A percentile compares a stretch with the other conserved stretches of the same genome.
These are phyloP conservation scores for Saccharomycopsis fibuligera DNA, from an alignment of 805 yeast genomes.

Conservation along the genomic window DNA sequence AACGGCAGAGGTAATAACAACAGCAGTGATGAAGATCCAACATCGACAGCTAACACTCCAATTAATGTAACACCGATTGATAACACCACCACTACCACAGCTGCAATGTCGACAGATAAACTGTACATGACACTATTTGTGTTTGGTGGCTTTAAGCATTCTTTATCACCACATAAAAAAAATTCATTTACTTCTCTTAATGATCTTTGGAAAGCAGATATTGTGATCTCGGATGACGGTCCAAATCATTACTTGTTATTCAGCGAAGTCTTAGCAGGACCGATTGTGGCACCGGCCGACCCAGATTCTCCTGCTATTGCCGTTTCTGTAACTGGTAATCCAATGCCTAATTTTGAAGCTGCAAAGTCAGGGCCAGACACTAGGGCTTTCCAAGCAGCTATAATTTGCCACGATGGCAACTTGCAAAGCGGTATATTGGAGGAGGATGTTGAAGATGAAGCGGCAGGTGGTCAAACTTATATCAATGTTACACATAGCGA, in stretches of 20 bases:
- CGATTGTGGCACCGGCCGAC: background rate
- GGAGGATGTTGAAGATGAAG: background rate
- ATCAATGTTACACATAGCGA: no score
- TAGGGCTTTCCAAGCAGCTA: conserved; percentile 14
- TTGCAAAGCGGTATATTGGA: background rate
- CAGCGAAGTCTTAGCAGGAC: conserved; percentile 9
- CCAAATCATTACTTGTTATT: conserved; percentile 5
- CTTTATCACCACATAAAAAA: background rate
- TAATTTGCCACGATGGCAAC: conserved; percentile 4
- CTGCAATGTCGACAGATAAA: no score
- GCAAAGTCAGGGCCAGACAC: conserved; percentile 9
- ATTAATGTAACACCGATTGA: background rate
- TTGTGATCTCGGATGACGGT: conserved; percentile 8
- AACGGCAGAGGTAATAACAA: no score
- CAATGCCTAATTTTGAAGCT: no score
- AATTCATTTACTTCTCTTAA: background rate
- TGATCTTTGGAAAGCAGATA: conserved; percentile 17
- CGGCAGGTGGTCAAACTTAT: background rate
- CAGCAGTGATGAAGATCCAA: no score
- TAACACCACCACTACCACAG: no score
- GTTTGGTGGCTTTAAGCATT: conserved; percentile 15
- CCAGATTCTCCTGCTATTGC: no score
- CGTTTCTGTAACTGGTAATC: no score
- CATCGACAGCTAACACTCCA: no score
- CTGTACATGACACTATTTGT: conserved; percentile 8